These are phyloP conservation scores for Fusarium ambrosium DNA, from an alignment of 2,329 filamentous ascomycete species.

Conservation along the genomic window DNA sequence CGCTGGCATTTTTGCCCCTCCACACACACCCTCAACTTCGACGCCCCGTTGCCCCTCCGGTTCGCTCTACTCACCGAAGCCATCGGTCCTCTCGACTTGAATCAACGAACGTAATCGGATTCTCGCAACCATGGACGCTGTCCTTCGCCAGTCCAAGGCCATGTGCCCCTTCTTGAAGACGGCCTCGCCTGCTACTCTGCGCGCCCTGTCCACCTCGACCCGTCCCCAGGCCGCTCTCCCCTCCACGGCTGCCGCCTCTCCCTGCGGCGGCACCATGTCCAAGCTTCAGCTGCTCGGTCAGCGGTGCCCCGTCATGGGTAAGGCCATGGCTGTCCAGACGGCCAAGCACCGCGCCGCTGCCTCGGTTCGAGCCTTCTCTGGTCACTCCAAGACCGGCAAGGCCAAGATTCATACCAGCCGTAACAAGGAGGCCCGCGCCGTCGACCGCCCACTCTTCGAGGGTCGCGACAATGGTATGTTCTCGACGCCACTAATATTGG, in stretches of 20 bases:
- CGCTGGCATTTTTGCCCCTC: slow-evolving; percentile 33
- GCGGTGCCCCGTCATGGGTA: slow-evolving; percentile 98
- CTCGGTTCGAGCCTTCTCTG: slow-evolving; percentile 65
- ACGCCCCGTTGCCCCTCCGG: slow-evolving; percentile 31
- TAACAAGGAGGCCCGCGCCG: slow-evolving; percentile 80
- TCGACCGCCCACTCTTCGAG: slow-evolving; percentile 71
- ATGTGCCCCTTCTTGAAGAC: slow-evolving; percentile 98
- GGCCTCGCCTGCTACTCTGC: slow-evolving; percentile 90
- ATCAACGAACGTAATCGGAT: slow-evolving; percentile 10
- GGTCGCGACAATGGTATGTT: slow-evolving; percentile 65
- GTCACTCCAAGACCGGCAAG: slow-evolving; percentile 68
- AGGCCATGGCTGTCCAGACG: slow-evolving; percentile 91
- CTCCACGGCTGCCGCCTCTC: slow-evolving; percentile 60
- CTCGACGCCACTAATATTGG: background rate
- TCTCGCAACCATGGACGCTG: slow-evolving; percentile 80
- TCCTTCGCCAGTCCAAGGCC: slow-evolving; percentile 93
- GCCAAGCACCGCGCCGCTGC: slow-evolving; percentile 66
- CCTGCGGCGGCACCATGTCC: slow-evolving; percentile 93
- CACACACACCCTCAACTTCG: slow-evolving; percentile 15
- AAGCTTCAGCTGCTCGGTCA: slow-evolving; percentile 95
- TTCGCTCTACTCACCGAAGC: slow-evolving; percentile 22
- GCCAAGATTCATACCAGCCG: slow-evolving; percentile 86
- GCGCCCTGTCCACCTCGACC: slow-evolving; percentile 84
- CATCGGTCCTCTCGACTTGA: slow-evolving; percentile 19
- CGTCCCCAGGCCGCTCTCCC: slow-evolving; percentile 64